Conservation (phyloP, 2,329 filamentous ascomycete genomes). For the Verticillium isaacii region DNA sequence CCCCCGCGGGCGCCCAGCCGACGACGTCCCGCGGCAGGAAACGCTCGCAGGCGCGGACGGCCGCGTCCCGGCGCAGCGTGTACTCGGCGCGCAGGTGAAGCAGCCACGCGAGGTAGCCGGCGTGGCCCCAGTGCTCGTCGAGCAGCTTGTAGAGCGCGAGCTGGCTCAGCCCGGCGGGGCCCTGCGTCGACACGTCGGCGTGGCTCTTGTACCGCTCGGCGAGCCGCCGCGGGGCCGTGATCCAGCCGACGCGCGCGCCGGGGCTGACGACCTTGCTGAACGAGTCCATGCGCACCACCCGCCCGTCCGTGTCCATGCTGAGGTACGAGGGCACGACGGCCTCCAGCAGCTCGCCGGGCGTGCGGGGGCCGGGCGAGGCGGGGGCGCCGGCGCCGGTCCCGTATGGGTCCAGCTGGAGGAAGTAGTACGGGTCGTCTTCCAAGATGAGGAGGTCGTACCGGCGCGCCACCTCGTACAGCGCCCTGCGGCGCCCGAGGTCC, state of each 20-base stretch:
- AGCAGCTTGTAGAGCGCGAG: slow-evolving; percentile 81
- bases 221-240: slow-evolving; percentile 80
- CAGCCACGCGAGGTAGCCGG: slow-evolving; percentile 84
- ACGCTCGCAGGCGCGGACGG: slow-evolving; percentile 74
- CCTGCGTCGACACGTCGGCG: slow-evolving; percentile 78
- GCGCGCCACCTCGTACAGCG: slow-evolving; percentile 71
- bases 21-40: slow-evolving; percentile 70
- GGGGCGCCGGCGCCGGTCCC: slow-evolving; percentile 34
- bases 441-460: slow-evolving; percentile 83
- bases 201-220: slow-evolving; percentile 77
- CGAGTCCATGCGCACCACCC: slow-evolving; percentile 84
- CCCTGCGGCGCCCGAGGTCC: slow-evolving; percentile 57
- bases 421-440: slow-evolving; percentile 94
- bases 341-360: slow-evolving; percentile 67
- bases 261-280: slow-evolving; percentile 89
- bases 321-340: slow-evolving; percentile 69
- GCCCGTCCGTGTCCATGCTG: slow-evolving; percentile 76
- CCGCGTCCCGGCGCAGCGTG: slow-evolving; percentile 69
- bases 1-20: slow-evolving; percentile 72
- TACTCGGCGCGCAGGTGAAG: slow-evolving; percentile 78
- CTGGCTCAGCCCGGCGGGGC: slow-evolving; percentile 79
- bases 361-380: slow-evolving; percentile 17
- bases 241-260: slow-evolving; percentile 78
- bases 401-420: slow-evolving; percentile 81
- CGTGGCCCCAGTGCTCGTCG: slow-evolving; percentile 90